A percentile compares a stretch with the other conserved stretches of the same genome.
These are phyloP conservation scores for Abrus pulchellus DNA, from an alignment of 306 rosid genomes.

Conservation along the genomic window DNA sequence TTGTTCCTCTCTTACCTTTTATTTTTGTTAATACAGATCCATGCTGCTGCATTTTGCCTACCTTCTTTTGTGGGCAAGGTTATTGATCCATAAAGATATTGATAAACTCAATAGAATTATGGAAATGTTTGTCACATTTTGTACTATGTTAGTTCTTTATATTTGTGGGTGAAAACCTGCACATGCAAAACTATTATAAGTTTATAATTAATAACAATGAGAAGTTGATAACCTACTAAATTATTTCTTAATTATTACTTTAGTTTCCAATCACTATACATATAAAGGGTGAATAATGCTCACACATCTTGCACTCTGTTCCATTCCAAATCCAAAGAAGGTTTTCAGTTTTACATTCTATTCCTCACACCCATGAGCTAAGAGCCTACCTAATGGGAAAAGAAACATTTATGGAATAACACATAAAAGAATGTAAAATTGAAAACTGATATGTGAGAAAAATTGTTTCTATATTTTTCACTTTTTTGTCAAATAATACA, in stretches of 20 bases:
- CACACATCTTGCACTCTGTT: slow-evolving; percentile 62
- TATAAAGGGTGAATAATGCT: slow-evolving; percentile 37
- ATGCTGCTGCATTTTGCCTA: slow-evolving; percentile 55
- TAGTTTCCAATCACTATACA: not conserved
- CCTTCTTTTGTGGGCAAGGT: slow-evolving; percentile 42
- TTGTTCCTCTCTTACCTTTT: slow-evolving; percentile 10
- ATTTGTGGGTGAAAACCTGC: not conserved
- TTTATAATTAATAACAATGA: not conserved
- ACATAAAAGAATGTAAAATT: no score
- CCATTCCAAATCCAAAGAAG: slow-evolving; percentile 54
- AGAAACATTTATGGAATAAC: not conserved
- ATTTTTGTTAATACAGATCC: slow-evolving; percentile 46
- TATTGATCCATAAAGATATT: slow-evolving; percentile 22
- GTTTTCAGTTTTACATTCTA: slow-evolving; percentile 7
- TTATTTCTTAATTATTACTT: slow-evolving; percentile 9
- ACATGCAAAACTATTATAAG: not conserved
- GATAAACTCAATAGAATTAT: slow-evolving; percentile 3
- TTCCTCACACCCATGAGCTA: not conserved
- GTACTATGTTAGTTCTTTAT: not conserved
- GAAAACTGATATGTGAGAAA: no score
- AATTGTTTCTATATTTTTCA: no score
- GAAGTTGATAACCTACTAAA: not conserved
- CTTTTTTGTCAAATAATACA: no score
- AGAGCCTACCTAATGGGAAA: not conserved
- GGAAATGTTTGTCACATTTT: slow-evolving; percentile 3